Conservation (phyloP, 2,329 filamentous ascomycete genomes). For the Aspergillus ochraceoroseus region DNA sequence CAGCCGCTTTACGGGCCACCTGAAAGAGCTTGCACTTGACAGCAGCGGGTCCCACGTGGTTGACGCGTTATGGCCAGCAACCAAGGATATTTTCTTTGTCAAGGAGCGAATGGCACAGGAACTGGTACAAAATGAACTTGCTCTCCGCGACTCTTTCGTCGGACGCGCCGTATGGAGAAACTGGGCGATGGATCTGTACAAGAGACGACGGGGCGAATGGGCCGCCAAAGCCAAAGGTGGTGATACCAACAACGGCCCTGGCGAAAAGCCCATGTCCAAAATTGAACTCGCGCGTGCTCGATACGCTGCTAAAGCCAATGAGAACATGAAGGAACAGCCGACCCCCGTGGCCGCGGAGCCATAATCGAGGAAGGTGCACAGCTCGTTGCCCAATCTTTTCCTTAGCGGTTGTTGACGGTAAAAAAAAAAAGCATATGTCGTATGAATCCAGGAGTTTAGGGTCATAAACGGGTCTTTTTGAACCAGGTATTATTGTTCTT, state of each 20-base stretch:
- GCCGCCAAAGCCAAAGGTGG: constrained; percentile 55
- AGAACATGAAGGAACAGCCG: constrained; percentile 14
- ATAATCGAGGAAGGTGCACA: constrained; percentile 3
- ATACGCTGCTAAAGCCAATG: constrained; percentile 45
- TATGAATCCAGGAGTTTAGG: not conserved
- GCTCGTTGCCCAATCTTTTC: too few species aligned
- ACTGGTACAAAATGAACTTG: constrained; percentile 55
- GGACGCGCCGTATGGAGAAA: constrained; percentile 68
- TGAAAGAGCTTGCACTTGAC: constrained; percentile 58
- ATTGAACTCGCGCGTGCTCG: constrained; percentile 56
- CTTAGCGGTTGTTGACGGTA: constrained; percentile 1
- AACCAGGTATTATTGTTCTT: too few species aligned
- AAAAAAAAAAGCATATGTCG: constrained; percentile 1
- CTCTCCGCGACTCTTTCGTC: constrained; percentile 59
- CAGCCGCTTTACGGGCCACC: constrained; percentile 57
- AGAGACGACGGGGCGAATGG: constrained; percentile 60
- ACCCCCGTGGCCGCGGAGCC: constrained; percentile 17
- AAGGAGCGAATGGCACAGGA: constrained; percentile 64
- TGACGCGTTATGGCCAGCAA: constrained; percentile 61
- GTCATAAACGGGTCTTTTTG: too few species aligned
- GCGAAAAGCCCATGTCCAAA: constrained; percentile 44
- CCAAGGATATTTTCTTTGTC: constrained; percentile 60
- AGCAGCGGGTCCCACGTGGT: constrained; percentile 62
- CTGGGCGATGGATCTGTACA: constrained; percentile 69
- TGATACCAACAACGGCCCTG: constrained; percentile 26